Conservation (phyloP, 805 yeast species). For the Metschnikowia dekortorum region DNA sequence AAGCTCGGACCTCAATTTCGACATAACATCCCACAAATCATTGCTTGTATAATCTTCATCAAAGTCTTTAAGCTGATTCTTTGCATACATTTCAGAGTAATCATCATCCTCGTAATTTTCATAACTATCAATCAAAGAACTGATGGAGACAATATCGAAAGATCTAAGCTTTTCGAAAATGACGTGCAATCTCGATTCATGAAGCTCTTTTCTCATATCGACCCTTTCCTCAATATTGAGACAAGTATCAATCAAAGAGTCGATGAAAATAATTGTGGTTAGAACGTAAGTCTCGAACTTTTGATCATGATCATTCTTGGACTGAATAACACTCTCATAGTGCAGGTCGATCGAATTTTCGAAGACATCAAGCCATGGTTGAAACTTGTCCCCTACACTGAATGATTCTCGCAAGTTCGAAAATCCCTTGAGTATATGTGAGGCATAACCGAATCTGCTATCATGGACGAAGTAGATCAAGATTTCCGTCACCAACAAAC, state of each 20-base stretch:
- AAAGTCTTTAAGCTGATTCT: conserved; percentile 4
- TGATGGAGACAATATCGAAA: conserved; percentile 27
- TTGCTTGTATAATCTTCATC: conserved; percentile 7
- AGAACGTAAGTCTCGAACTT: conserved; percentile 31
- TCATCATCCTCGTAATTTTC: conserved; percentile 39
- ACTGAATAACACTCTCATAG: conserved; percentile 14
- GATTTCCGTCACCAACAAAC: conserved; percentile 39
- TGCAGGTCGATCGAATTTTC: conserved; percentile 33
- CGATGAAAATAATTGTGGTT: conserved; percentile 34
- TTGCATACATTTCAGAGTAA: conserved; percentile 21
- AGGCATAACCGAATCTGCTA: conserved; percentile 18
- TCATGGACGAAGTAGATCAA: conserved; percentile 31
- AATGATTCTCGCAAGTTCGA: conserved; percentile 29
- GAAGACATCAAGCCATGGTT: conserved; percentile 39
- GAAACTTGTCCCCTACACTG: conserved; percentile 35
- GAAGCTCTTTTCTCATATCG: conserved; percentile 31
- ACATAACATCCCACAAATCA: conserved; percentile 14
- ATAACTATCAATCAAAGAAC: conserved; percentile 35
- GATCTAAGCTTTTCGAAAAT: conserved; percentile 33
- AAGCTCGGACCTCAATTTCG: conserved; percentile 11
- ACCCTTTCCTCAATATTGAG: conserved; percentile 24
- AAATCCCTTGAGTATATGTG: conserved; percentile 29
- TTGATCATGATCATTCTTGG: conserved; percentile 12
- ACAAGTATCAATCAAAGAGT: conserved; percentile 29
- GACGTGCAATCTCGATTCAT: conserved; percentile 31